Evolutionary conservation across 106 monocot species (phyloP), one percentile per base, ranked within the genome.

Genomic region (Vanilla planifolia): DNA sequence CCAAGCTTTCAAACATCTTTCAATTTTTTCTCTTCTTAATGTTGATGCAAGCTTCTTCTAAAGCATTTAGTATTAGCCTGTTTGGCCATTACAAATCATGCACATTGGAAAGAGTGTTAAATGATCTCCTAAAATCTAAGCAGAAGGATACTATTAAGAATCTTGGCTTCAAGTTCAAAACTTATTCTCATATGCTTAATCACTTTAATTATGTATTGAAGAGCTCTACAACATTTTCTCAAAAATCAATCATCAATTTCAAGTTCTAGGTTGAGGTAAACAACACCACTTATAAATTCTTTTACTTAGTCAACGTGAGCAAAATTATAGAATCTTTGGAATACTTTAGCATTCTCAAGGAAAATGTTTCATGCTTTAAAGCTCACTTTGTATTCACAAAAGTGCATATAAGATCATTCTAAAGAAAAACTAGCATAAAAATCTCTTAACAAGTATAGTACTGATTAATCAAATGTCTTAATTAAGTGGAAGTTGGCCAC

Each of bases 271-370:
- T 78, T 9, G 78, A 75, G 15, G 65, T 70, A 17, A 29, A 20
- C 11, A 36, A 10, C 6, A 28, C 16, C 7, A 17, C 74, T 0
- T 78, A 74, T 0, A 78, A 78, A 41, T 78, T 83, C n/a, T 62
- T 83, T 3, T 83, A 78, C 74, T 62, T 73, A 0, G 78, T 77
- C 1, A 59, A 69, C 24, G 83, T 78, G 33, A 50, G 48, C 20
- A 22, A 33, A 8, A 26, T 83, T 51, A 59, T 67, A 0, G 29
- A 9, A 4, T 57, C n/a, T n/a, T n/a, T 48, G 1, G 5, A 24
- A 6, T 41, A 48, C 21, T 62, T 37, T 8, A 71, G 78, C 0
- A 71, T 78, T 46, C 43, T 64, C 32, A 36, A 45, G 25, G 67
- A 74, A 0, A 28, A 33, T 37, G 79, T 79, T 7, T 66, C 67